Conservation (phyloP, 2,329 filamentous ascomycete genomes). For the Ophiostoma angusticollis region DNA sequence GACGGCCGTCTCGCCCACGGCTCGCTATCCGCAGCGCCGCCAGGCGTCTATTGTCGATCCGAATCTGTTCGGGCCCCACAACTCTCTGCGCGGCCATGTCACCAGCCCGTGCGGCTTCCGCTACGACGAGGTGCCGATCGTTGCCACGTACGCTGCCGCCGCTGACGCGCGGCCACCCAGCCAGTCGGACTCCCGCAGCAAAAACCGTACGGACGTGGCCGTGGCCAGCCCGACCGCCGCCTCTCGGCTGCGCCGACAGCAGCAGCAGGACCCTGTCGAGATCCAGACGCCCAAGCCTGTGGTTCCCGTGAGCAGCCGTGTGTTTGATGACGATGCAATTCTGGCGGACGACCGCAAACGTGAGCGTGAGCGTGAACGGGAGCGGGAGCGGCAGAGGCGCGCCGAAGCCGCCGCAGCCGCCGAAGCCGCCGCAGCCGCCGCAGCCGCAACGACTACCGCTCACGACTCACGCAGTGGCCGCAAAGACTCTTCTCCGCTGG, state of each 20-base stretch:
- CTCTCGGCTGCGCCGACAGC: background rate
- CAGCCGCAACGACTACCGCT: background rate
- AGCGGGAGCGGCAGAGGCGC: slow-evolving; percentile 16
- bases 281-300: slow-evolving; percentile 81
- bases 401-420: too few relatives aligned
- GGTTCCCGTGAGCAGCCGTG: slow-evolving; percentile 53
- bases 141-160: background rate
- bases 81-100: slow-evolving; percentile 45
- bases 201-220: background rate
- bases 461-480: background rate
- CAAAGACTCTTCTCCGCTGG: background rate
- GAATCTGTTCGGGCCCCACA: slow-evolving; percentile 44
- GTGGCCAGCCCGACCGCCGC: background rate
- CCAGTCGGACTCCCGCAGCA: slow-evolving; percentile 11
- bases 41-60: slow-evolving; percentile 44
- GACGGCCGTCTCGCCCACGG: background rate
- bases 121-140: slow-evolving; percentile 19
- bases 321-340: slow-evolving; percentile 41
- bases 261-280: slow-evolving; percentile 48
- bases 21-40: slow-evolving; percentile 16
- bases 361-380: slow-evolving; percentile 14
- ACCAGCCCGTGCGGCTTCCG: slow-evolving; percentile 44
- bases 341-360: slow-evolving; percentile 20
- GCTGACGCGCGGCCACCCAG: slow-evolving; percentile 9
- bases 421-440: too few relatives aligned